Percentiles rank a stretch among this genome's conserved stretches.
These are phyloP conservation scores for Colletotrichum sp. DNA, from an alignment of 2,329 filamentous ascomycete species.

Conservation along the genomic window DNA sequence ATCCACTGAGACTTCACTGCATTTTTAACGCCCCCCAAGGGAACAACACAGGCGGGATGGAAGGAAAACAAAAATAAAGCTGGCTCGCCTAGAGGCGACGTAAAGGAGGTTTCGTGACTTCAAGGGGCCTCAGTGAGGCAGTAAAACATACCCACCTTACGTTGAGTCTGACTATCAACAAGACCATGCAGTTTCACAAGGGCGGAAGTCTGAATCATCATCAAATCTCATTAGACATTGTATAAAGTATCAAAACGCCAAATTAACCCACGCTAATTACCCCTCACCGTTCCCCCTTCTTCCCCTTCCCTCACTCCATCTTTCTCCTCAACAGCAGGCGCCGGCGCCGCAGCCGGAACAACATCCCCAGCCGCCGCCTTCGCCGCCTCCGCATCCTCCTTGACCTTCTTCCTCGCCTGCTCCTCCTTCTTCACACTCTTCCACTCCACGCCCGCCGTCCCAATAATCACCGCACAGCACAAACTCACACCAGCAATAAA, in stretches of 20 bases:
- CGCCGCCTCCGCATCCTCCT: not conserved
- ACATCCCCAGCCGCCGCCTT: not conserved
- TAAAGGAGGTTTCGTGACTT: too few relatives aligned
- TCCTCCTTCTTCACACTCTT: slow-evolving; percentile 43
- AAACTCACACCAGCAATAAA: slow-evolving; percentile 67
- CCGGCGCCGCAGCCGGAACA: not conserved
- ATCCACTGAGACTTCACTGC: too few relatives aligned
- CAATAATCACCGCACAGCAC: slow-evolving; percentile 58
- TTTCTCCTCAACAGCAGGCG: not conserved
- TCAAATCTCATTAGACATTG: too few relatives aligned
- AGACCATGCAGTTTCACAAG: too few relatives aligned
- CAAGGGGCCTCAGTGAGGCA: too few relatives aligned
- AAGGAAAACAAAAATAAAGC: too few relatives aligned
- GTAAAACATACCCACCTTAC: too few relatives aligned
- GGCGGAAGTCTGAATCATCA: too few relatives aligned
- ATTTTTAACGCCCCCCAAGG: too few relatives aligned
- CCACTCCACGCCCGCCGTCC: slow-evolving; percentile 65
- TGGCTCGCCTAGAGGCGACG: too few relatives aligned
- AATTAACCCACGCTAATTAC: not conserved
- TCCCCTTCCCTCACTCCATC: not conserved
- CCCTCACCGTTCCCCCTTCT: not conserved
- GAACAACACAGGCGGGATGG: too few relatives aligned
- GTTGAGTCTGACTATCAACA: too few relatives aligned
- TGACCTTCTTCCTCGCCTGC: slow-evolving; percentile 4
- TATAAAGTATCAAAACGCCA: not conserved